Evolutionary conservation across 2,329 filamentous ascomycete genomes (phyloP), one percentile per base, ranked within the genome.

Genomic region (Chaetomium sp.): DNA sequence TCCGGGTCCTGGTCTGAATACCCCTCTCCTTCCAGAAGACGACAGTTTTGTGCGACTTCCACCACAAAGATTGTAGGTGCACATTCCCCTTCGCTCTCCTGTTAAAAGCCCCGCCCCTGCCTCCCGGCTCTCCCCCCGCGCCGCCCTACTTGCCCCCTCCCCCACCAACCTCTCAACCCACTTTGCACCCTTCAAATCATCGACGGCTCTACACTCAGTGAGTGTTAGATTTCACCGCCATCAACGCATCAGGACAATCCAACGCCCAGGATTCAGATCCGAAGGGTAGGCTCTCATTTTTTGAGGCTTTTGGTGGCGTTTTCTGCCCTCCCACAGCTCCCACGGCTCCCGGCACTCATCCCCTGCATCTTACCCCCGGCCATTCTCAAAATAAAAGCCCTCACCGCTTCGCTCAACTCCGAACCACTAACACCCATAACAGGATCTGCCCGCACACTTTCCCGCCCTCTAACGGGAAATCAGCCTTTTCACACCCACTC

Each of bases 351-450:
- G 35, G 35, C 31, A 57, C 33, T 12, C 53, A 45, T 65, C 59
- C 65, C 60, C 67, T 64, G 45, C 63, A 42, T 49, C 62, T 65
- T 47, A 47, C 38, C 66, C 68, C 69, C 65, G 61, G 65, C 62
- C 62, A 57, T 50, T 59, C 69, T 68, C 64, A 70, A 69, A 71
- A 70, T 68, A 72, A 71, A 66, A 67, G 57, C 66, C 65, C 72
- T 72, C 71, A 72, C 71, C 72, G 71, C 70, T 71, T 45, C 64
- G 60, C 62, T 63, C 60, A 54, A 62, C 25, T 59, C 56, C 51
- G 57, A 53, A 65, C 64, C 60, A 71, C 71, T 72, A 67, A 73
- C 71, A 70, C 65, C 56, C 65, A 68, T 68, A 70, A 68, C 68
- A 71, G 67, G 67, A 65, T 64, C 63, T 67, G 63, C 57, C 60